Evolutionary conservation across 202 grass and related monocot genomes (phyloP), one percentile per base, ranked within the genome.

Genomic region (Elaeis oleifera): DNA sequence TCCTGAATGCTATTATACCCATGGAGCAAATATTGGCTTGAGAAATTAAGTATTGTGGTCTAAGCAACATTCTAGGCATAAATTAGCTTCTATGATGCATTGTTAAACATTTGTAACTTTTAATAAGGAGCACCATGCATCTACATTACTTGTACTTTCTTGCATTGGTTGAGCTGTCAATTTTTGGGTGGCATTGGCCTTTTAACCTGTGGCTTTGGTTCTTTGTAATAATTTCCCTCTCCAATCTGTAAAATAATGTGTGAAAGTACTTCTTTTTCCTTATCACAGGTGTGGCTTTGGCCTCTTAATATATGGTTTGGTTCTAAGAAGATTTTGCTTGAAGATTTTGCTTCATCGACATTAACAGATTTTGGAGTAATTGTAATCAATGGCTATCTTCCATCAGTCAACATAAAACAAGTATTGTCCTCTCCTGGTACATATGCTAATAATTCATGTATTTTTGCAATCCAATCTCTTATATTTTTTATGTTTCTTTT

Each of bases 261-360:
- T 13, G 36, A 39, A 3, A 39, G 9, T 11, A 39, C 36, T 11
- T 39, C 8, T 39, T 39, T 39, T 13, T 8, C 32, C 44, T 63
- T 58, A 13, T 18, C 75, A 63, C 21, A 92, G 88, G 65, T 97
- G 79, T 19, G 79, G 81, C 19, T 97, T 91, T 61, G 58, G 81
- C 13, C 84, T 97, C 53, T 58, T 91, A 77, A 91, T 97, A 88
- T 86, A 97, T 76, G 92, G 92, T 13, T 97, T 86, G 84, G 92
- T 59, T 97, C 92, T 9, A 97, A 97, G 74, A 97, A 91, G 61
- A 39, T 63, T n/a, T 77, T 97, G 74, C 88, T 97, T 2, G 88
- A 97, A 76, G 84, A 97, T 83, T 97, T 97, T 56, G 88, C 88
- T 24, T 92, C 84, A 44, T 84, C 73, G 1, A 70, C 88, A 18